A percentile compares a stretch with the other conserved stretches of the same genome.
phyloP scores from a whole-genome alignment of 2,329 filamentous ascomycete species.

The Curvularia hawaiiensis region DNA sequence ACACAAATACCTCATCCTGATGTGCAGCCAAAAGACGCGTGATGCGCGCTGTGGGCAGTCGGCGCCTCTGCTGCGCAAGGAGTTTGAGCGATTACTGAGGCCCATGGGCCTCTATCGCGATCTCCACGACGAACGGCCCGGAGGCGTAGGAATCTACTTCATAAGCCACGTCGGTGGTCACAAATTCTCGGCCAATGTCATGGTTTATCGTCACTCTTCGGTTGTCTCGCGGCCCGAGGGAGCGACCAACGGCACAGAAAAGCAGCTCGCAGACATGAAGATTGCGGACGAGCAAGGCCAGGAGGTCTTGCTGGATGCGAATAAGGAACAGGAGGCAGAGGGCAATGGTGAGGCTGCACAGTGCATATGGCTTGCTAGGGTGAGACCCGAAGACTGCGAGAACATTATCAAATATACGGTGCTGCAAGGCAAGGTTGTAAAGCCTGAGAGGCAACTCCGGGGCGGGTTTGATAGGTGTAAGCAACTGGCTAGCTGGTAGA shows the following conservation, averaged over 20 bases:
- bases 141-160: slow-evolving; percentile 94
- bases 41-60: slow-evolving; percentile 95
- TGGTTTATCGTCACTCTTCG: slow-evolving; percentile 75
- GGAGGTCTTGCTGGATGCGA: slow-evolving; percentile 38
- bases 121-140: slow-evolving; percentile 83
- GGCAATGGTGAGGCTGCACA: slow-evolving; percentile 66
- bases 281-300: slow-evolving; percentile 48
- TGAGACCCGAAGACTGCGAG: slow-evolving; percentile 88
- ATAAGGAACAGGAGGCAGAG: slow-evolving; percentile 47
- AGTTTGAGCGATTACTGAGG: slow-evolving; percentile 87
- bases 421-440: slow-evolving; percentile 90
- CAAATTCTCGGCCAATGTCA: slow-evolving; percentile 93
- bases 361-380: slow-evolving; percentile 89
- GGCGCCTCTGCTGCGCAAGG: slow-evolving; percentile 83
- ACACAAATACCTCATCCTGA: slow-evolving; percentile 84
- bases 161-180: slow-evolving; percentile 96
- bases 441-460: slow-evolving; percentile 81
- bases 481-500: slow-evolving; percentile 84
- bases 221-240: slow-evolving; percentile 26
- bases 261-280: slow-evolving; percentile 46
- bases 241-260: slow-evolving; percentile 34
- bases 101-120: slow-evolving; percentile 86
- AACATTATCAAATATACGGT: slow-evolving; percentile 89
- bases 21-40: slow-evolving; percentile 93
- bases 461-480: slow-evolving; percentile 87